Conservation (phyloP, 2,329 filamentous ascomycete species). For the Tolypocladium pustulatum region DNA sequence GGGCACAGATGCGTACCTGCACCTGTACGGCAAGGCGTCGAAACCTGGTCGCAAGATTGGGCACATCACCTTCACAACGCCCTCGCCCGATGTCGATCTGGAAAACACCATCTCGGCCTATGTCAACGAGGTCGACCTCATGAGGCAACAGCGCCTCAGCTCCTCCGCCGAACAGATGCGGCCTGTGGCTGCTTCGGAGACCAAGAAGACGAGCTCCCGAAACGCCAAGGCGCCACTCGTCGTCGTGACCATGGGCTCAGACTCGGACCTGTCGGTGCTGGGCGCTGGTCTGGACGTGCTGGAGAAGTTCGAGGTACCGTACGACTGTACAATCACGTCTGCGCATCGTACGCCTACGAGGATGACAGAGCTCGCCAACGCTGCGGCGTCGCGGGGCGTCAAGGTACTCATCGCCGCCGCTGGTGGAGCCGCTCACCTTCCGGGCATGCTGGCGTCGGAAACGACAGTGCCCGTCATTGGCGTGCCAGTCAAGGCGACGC, state of each 20-base stretch:
- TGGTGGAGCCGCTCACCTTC: conserved; percentile 62
- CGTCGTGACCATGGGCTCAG: conserved; percentile 75
- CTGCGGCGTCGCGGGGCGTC: conserved; percentile 54
- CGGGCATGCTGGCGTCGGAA: conserved; percentile 65
- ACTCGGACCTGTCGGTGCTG: conserved; percentile 63
- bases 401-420: conserved; percentile 68
- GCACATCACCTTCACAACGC: conserved; percentile 73
- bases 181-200: conserved; percentile 10
- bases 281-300: conserved; percentile 56
- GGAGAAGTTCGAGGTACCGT: conserved; percentile 60
- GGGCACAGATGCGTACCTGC: conserved; percentile 48
- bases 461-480: conserved; percentile 67
- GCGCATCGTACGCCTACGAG: conserved; percentile 64
- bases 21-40: conserved; percentile 86
- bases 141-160: conserved; percentile 44
- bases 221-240: conserved; percentile 44
- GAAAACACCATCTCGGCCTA: conserved; percentile 53
- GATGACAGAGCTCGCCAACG: conserved; percentile 58
- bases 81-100: conserved; percentile 55
- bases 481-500: conserved; percentile 64
- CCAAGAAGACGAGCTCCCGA: conserved; percentile 9
- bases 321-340: conserved; percentile 65
- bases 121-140: conserved; percentile 50
- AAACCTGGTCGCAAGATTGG: conserved; percentile 90
- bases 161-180: conserved; percentile 26